phyloP scores from a whole-genome alignment of 768 basidiomycete species.

The Phylloporus rhodoxanthus region DNA sequence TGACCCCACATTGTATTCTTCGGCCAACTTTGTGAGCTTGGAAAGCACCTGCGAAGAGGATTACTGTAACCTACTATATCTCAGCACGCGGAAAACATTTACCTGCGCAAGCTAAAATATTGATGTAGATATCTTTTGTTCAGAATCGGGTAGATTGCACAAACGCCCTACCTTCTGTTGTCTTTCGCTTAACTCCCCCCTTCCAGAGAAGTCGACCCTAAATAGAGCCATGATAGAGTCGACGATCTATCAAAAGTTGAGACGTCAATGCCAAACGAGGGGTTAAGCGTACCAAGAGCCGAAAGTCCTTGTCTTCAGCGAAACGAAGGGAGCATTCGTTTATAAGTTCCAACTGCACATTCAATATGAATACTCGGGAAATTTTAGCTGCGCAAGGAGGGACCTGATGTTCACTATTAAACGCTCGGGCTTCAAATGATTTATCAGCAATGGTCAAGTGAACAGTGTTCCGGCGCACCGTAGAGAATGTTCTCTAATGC shows the following conservation, averaged over 20 bases:
- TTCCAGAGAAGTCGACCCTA: slow-evolving; percentile 86
- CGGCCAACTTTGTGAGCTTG: slow-evolving; percentile 83
- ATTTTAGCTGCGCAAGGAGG: not conserved
- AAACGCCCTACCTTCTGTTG: slow-evolving; percentile 70
- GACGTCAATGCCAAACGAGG: not conserved
- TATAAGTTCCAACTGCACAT: slow-evolving; percentile 77
- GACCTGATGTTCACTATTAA: slow-evolving; percentile 93
- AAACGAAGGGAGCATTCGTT: slow-evolving; percentile 85
- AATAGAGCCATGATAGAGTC: slow-evolving; percentile 98
- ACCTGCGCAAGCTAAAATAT: slow-evolving; percentile 76
- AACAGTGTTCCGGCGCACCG: slow-evolving; percentile 38
- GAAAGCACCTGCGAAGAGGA: slow-evolving; percentile 66
- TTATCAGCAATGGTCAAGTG: slow-evolving; percentile 5
- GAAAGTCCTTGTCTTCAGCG: slow-evolving; percentile 83
- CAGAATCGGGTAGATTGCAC: not conserved
- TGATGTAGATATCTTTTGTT: slow-evolving; percentile 7
- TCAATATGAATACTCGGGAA: slow-evolving; percentile 6
- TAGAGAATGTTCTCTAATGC: slow-evolving; percentile 90
- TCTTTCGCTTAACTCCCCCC: slow-evolving; percentile 90
- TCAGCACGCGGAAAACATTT: slow-evolving; percentile 2
- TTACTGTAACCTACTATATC: not conserved
- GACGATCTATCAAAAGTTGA: slow-evolving; percentile 56
- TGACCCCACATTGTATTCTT: slow-evolving; percentile 76
- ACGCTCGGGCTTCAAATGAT: slow-evolving; percentile 61
- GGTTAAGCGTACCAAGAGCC: slow-evolving; percentile 48